Conservation (phyloP, 2,329 filamentous ascomycete genomes). For the Elsinoe fawcettii region DNA sequence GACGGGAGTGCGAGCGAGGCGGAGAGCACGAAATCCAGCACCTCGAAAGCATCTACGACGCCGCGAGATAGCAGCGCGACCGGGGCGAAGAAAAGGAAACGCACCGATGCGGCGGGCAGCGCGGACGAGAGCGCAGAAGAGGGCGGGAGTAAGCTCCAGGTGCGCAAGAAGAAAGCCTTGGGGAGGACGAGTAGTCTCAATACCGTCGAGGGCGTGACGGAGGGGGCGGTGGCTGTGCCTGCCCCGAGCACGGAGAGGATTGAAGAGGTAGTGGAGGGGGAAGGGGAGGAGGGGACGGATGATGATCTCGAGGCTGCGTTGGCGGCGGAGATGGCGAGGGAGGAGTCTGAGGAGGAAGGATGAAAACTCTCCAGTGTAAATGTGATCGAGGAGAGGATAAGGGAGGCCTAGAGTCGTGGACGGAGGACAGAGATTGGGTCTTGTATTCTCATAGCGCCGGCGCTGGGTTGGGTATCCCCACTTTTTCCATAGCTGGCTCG, state of each 20-base stretch:
- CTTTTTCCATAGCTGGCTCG: not conserved
- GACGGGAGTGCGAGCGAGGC: conserved; percentile 40
- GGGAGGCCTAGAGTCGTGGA: too few relatives aligned
- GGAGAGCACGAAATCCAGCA: conserved; percentile 27
- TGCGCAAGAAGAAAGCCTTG: conserved; percentile 41
- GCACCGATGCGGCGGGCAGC: conserved; percentile 29
- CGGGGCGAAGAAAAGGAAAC: conserved; percentile 26
- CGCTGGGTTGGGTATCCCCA: not conserved
- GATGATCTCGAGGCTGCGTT: conserved; percentile 52
- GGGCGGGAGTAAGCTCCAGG: conserved; percentile 35
- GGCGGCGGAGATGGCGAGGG: conserved; percentile 36
- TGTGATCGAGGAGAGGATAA: too few relatives aligned
- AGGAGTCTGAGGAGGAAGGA: conserved; percentile 31
- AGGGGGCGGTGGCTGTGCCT: conserved; percentile 30
- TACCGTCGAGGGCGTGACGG: conserved; percentile 32
- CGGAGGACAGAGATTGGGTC: too few relatives aligned
- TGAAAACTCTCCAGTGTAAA: too few relatives aligned
- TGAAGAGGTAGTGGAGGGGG: conserved; percentile 35
- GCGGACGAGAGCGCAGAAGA: conserved; percentile 37
- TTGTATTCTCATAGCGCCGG: conserved; percentile 10
- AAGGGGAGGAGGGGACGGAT: conserved; percentile 30
- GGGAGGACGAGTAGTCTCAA: conserved; percentile 40
- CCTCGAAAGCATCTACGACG: too few relatives aligned
- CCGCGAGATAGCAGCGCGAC: conserved; percentile 5
- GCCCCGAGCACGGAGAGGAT: conserved; percentile 22